Evolutionary conservation across 495 filamentous ascomycete genomes (phyloP), one percentile per base, ranked within the genome.

Genomic region (Tuber indicum): DNA sequence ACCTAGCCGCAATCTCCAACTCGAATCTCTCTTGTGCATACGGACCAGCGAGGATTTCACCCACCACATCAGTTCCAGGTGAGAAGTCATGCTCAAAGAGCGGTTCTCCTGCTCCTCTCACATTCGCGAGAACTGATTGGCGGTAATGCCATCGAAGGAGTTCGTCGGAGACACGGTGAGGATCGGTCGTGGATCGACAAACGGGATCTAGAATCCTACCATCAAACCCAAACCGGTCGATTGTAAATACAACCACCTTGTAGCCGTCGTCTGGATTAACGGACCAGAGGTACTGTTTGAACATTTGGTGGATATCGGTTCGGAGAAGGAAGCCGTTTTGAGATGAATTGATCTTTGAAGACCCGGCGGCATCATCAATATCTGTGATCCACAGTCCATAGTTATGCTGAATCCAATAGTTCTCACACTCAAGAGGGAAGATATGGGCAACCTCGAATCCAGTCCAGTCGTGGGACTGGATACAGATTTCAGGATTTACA

Each of bases 41-140:
- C 4, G 75, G 82, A 10, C 76, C 78, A 47, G 79, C 71, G 45
- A 45, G 70, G 70, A 82, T 79, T 72, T 74, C 82, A 19, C 36
- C 73, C 74, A 82, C 74, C 73, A 81, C 82, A 73, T 83, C 82
- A 17, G 72, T 77, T 41, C 78, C 76, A 70, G 79, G 79, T 12
- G 79, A 75, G 71, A 84, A 84, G 74, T 84, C 81, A 70, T 83
- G 77, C 58, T 84, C 82, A 45, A 83, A 84, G 17, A 83, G 70
- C 6, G 80, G 83, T 72, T 83, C 83, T 16, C 83, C 83, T 46
- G 80, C 79, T 73, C 82, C 77, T 7, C 43, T 44, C 43, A 44
- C 8, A 44, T 44, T 44, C 0, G 43, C 12, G 8, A 44, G 43
- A 10, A 44, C 43, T n/a, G 76, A 76, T 70, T 82, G 81, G 9